Evolutionary conservation across 2,329 filamentous ascomycete species (phyloP).

Genomic region (Lasiodiplodia gonubiensis): DNA sequence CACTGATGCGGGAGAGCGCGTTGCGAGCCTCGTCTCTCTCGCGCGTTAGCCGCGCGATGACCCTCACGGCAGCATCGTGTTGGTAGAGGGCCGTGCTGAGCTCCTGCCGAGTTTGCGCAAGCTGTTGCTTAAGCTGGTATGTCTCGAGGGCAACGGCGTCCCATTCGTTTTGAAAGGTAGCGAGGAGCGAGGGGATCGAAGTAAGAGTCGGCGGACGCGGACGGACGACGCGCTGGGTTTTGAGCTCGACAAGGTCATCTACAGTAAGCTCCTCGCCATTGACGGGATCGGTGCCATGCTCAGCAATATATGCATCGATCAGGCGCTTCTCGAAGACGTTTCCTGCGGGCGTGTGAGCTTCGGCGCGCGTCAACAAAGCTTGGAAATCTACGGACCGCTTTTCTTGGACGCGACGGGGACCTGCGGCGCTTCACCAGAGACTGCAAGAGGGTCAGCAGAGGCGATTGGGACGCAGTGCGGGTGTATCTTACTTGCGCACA

Average conservation of each 20-base stretch:
- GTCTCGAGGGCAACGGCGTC: slow-evolving; percentile 90
- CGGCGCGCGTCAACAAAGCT: slow-evolving; percentile 28
- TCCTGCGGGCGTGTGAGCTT: slow-evolving; percentile 59
- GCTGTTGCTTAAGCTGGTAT: slow-evolving; percentile 86
- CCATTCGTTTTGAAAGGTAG: slow-evolving; percentile 98
- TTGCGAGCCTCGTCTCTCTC: slow-evolving; percentile 93
- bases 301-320: slow-evolving; percentile 91
- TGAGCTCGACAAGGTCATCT: slow-evolving; percentile 88
- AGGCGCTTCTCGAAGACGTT: slow-evolving; percentile 93
- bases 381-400: slow-evolving; percentile 68
- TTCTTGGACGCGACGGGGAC: slow-evolving; percentile 94
- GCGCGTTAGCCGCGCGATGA: slow-evolving; percentile 87
- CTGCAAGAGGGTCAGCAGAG: slow-evolving; percentile 54
- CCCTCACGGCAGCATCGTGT: slow-evolving; percentile 93
- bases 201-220: slow-evolving; percentile 92
- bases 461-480: slow-evolving; percentile 24
- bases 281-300: slow-evolving; percentile 90
- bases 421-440: slow-evolving; percentile 95
- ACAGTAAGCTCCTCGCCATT: slow-evolving; percentile 81
- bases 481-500: slow-evolving; percentile 46
- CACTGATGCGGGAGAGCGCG: slow-evolving; percentile 82
- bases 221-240: slow-evolving; percentile 80
- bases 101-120: slow-evolving; percentile 89
- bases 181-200: slow-evolving; percentile 91
- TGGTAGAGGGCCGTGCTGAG: slow-evolving; percentile 93